Evolutionary conservation across 2,329 filamentous ascomycete genomes (phyloP).

Genomic region (Trichophyton mentagrophytes): DNA sequence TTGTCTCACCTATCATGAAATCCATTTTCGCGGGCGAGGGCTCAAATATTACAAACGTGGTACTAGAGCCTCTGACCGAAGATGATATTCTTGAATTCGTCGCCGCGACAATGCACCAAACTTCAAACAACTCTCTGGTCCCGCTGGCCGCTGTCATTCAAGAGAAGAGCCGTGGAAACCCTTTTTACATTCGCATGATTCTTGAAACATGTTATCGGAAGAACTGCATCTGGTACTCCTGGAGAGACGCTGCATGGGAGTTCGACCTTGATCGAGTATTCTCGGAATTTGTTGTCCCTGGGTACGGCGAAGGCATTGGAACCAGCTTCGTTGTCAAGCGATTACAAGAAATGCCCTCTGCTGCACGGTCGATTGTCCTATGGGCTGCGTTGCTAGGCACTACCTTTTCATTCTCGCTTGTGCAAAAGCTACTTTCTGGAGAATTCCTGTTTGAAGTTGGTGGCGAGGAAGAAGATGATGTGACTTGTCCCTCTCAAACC

Average conservation of each 20-base stretch:
- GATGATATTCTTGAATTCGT: constrained; percentile 74
- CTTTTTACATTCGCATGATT: constrained; percentile 87
- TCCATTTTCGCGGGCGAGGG: constrained; percentile 34
- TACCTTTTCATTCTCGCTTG: constrained; percentile 69
- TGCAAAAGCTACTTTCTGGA: constrained; percentile 63
- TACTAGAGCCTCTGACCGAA: constrained; percentile 61
- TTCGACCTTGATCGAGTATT: constrained; percentile 80
- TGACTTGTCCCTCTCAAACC: constrained; percentile 27
- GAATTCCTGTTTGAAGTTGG: constrained; percentile 52
- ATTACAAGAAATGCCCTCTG: constrained; percentile 59
- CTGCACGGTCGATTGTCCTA: constrained; percentile 64
- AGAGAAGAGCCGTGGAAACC: constrained; percentile 77
- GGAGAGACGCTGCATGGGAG: constrained; percentile 67
- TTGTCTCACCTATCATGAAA: constrained; percentile 36
- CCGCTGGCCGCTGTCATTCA: constrained; percentile 74
- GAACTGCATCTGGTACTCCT: constrained; percentile 83
- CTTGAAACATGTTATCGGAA: constrained; percentile 75
- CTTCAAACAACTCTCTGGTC: constrained; percentile 54
- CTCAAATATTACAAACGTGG: constrained; percentile 54
- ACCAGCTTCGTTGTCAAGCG: constrained; percentile 70
- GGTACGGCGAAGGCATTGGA: constrained; percentile 66
- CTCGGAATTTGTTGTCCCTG: constrained; percentile 65
- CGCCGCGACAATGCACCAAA: constrained; percentile 62
- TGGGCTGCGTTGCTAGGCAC: constrained; percentile 78
- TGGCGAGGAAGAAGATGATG: constrained; percentile 29